Conservation (phyloP, 176 grass and related monocot species). For the Zea luxurians region DNA sequence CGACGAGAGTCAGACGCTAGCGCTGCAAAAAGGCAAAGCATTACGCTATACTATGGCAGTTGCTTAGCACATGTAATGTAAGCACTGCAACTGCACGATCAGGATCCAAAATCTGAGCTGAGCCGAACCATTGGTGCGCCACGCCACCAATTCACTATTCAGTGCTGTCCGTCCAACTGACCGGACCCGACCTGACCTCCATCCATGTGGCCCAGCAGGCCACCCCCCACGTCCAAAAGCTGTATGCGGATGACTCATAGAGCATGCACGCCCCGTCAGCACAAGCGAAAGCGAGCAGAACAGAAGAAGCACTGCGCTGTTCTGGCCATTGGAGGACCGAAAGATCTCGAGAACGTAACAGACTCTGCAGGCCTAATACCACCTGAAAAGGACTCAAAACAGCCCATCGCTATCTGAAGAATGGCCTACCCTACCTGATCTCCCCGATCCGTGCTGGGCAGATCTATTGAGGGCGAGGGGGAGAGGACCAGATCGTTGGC, state of each 20-base stretch:
- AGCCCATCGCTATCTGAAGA: conserved; percentile 13
- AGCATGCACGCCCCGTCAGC: conserved; percentile 41
- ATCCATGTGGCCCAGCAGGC: conserved; percentile 23
- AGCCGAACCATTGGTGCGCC: conserved; percentile 23
- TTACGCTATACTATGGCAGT: background rate
- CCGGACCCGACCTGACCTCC: too few relatives aligned
- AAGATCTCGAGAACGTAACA: conserved; percentile 6
- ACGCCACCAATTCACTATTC: conserved; percentile 28
- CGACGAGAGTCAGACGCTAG: background rate
- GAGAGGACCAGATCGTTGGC: conserved; percentile 5
- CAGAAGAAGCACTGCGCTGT: conserved; percentile 6
- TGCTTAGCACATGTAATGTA: conserved; percentile 28
- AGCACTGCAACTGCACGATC: background rate
- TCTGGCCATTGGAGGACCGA: conserved; percentile 8
- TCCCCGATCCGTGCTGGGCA: conserved; percentile 2
- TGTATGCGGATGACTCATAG: conserved; percentile 42
- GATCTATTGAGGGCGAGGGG: conserved; percentile 4
- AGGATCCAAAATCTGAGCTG: conserved; percentile 19
- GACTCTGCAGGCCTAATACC: background rate
- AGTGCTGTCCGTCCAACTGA: too few relatives aligned
- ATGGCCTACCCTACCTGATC: conserved; percentile 1
- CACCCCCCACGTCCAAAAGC: conserved; percentile 30
- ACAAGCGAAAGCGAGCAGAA: conserved; percentile 25
- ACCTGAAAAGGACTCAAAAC: conserved; percentile 24
- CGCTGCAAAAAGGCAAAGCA: background rate